Evolutionary conservation across 805 yeast species (phyloP).

Genomic region (Candida maris): DNA sequence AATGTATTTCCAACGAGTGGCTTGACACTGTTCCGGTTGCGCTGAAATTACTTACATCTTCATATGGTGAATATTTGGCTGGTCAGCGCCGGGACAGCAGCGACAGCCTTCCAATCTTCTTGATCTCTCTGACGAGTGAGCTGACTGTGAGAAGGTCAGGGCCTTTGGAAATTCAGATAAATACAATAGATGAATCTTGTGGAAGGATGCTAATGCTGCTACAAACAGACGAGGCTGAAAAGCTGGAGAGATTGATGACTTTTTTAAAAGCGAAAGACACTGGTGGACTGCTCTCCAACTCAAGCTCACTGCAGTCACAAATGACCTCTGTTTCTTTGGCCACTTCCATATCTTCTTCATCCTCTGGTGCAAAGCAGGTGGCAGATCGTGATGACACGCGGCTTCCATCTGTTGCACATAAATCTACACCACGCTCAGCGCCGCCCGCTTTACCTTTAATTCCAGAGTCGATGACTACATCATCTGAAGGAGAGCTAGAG

Average conservation of each 20-base stretch:
- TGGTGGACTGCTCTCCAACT: conserved; percentile 18
- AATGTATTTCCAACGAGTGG: conserved; percentile 30
- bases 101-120: conserved; percentile 11
- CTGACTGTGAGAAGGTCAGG: conserved; percentile 19
- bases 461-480: too few relatives aligned
- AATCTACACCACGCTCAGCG: conserved; percentile 3
- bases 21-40: conserved; percentile 12
- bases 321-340: conserved; percentile 15
- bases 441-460: too few relatives aligned
- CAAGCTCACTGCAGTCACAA: conserved; percentile 24
- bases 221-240: conserved; percentile 4
- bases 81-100: conserved; percentile 11
- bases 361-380: too few relatives aligned
- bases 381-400: too few relatives aligned
- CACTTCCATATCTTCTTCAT: conserved; percentile 13
- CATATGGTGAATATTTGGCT: conserved; percentile 11
- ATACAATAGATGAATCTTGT: conserved; percentile 7
- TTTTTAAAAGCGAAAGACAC: conserved; percentile 7
- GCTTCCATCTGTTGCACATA: conserved; percentile 6
- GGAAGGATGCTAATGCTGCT: conserved; percentile 8
- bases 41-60: conserved; percentile 17
- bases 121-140: conserved; percentile 14
- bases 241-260: conserved; percentile 10
- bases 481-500: too few relatives aligned
- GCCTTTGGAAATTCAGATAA: conserved; percentile 19